phyloP scores from a whole-genome alignment of 768 basidiomycete genomes.

The Russula griseocarnosa region DNA sequence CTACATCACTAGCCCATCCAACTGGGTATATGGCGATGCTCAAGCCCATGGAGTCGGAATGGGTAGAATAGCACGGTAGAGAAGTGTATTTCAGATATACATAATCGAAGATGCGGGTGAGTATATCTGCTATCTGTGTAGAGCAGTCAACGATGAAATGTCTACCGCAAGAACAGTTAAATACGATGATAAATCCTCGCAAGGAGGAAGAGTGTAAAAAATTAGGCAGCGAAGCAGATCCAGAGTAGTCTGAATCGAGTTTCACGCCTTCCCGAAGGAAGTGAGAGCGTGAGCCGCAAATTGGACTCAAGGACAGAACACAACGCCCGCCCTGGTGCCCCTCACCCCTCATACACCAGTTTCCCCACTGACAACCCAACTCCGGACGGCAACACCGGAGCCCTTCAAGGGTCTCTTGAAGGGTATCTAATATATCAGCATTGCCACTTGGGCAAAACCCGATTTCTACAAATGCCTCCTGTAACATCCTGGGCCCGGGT shows the following conservation, averaged over 20 bases:
- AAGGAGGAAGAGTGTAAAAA: constrained; percentile 36
- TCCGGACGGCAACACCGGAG: background rate
- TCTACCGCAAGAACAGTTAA: background rate
- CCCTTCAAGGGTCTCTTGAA: background rate
- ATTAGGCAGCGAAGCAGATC: constrained; percentile 44
- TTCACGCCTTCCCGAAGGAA: constrained; percentile 34
- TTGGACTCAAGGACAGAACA: constrained; percentile 56
- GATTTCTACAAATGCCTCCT: background rate
- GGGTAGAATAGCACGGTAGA: background rate
- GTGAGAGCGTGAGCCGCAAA: constrained; percentile 51
- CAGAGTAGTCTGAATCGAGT: constrained; percentile 75
- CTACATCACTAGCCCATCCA: constrained; percentile 4
- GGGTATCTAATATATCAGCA: background rate
- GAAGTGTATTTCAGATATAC: background rate
- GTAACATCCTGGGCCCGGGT: background rate
- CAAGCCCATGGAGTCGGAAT: background rate
- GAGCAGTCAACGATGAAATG: background rate
- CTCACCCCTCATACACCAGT: constrained; percentile 29
- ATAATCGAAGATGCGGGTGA: background rate
- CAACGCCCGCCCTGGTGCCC: constrained; percentile 16
- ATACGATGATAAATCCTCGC: constrained; percentile 16
- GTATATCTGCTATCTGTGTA: background rate
- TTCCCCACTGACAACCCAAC: constrained; percentile 8
- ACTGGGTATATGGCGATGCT: too few relatives aligned
- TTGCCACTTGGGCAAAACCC: background rate